Evolutionary conservation across 2,329 filamentous ascomycete species (phyloP).

Genomic region (Aspergillus proliferans): DNA sequence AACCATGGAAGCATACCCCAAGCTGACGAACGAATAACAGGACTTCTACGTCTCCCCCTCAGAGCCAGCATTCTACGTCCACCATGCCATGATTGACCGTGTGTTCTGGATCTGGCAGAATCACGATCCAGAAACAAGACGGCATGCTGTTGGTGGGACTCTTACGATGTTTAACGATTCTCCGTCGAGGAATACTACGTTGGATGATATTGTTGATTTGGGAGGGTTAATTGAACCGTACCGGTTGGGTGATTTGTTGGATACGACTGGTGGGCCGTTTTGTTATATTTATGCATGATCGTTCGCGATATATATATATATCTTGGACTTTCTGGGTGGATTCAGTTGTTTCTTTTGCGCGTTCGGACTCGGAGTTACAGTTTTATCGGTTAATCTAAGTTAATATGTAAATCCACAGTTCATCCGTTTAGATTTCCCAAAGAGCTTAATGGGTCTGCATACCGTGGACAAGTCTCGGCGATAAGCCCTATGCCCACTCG

Average conservation of each 20-base stretch:
- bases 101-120: conserved; percentile 47
- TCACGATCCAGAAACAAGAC: conserved; percentile 4
- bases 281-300: conserved; percentile 19
- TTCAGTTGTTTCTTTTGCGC: neutral
- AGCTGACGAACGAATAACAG: neutral
- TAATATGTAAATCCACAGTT: no score
- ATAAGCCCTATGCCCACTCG: no score
- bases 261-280: conserved; percentile 18
- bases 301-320: no score
- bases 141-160: conserved; percentile 4
- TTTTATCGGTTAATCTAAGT: no score
- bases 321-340: neutral
- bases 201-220: conserved; percentile 21
- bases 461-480: no score
- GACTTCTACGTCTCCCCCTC: conserved; percentile 41
- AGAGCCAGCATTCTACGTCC: conserved; percentile 43
- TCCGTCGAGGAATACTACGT: conserved; percentile 16
- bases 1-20: neutral
- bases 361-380: no score
- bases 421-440: no score
- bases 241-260: conserved; percentile 12
- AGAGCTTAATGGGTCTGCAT: no score
- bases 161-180: conserved; percentile 6
- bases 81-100: conserved; percentile 43
- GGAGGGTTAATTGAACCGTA: conserved; percentile 10